phyloP scores from a whole-genome alignment of 176 grass and related monocot genomes.

The Lolium multiflorum region DNA sequence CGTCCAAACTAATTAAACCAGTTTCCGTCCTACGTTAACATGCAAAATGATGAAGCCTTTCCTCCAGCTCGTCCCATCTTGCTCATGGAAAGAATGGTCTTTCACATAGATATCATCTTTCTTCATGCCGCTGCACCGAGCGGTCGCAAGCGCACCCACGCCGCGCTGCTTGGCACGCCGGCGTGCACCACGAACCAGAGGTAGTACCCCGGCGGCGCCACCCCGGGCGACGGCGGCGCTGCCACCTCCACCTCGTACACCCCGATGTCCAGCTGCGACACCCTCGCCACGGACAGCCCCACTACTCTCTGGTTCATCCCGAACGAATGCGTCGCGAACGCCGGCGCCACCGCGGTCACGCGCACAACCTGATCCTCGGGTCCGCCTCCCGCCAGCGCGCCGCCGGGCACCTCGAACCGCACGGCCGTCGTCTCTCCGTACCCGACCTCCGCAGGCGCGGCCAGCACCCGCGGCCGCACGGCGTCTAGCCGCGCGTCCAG shows the following conservation, averaged over 20 bases:
- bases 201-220: constrained; percentile 82
- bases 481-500: constrained; percentile 48
- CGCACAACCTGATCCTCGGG: constrained; percentile 36
- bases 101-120: neutral
- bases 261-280: constrained; percentile 35
- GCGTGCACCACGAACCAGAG: constrained; percentile 84
- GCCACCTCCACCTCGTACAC: constrained; percentile 57
- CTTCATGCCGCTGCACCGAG: constrained; percentile 40
- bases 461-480: constrained; percentile 45
- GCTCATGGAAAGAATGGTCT: neutral
- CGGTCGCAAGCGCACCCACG: constrained; percentile 62
- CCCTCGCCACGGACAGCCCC: constrained; percentile 44
- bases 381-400: neutral
- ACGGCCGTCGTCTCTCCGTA: constrained; percentile 58
- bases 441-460: constrained; percentile 46
- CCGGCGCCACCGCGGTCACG: constrained; percentile 64
- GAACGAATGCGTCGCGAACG: constrained; percentile 75
- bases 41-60: constrained; percentile 25
- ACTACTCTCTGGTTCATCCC: constrained; percentile 93
- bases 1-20: neutral
- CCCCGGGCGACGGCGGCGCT: constrained; percentile 55
- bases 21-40: neutral
- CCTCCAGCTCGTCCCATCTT: neutral
- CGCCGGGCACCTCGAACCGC: constrained; percentile 48
- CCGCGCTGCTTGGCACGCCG: constrained; percentile 67